phyloP scores from a whole-genome alignment of 2,329 filamentous ascomycete species.

The Pseudogymnoascus pannorum region DNA sequence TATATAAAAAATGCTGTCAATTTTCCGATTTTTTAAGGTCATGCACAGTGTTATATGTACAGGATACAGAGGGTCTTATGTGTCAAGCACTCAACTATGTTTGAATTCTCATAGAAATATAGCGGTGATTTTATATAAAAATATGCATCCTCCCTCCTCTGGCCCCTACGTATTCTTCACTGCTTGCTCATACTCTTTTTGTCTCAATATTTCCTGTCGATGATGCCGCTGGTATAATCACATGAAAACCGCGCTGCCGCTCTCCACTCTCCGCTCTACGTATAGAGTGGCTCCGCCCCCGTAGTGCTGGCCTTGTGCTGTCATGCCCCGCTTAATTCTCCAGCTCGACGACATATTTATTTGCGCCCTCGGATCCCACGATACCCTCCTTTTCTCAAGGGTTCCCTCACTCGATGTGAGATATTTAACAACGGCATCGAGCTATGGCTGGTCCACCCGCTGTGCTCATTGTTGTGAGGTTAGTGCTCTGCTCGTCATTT shows the following conservation, averaged over 20 bases:
- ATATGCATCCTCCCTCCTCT: background rate
- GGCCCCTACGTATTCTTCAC: background rate
- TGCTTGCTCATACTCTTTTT: background rate
- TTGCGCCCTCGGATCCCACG: background rate
- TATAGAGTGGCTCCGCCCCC: background rate
- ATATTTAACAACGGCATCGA: constrained; percentile 6
- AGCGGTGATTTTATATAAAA: background rate
- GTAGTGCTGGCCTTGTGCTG: background rate
- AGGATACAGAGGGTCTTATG: background rate
- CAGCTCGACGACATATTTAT: constrained; percentile 1
- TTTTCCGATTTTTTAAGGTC: background rate
- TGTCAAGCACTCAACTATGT: background rate
- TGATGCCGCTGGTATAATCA: background rate
- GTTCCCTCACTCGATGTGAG: constrained; percentile 1
- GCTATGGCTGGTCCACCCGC: constrained; percentile 42
- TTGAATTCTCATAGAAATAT: background rate
- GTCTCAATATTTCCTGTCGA: background rate
- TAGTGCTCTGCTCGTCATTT: constrained; percentile 18
- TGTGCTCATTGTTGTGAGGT: constrained; percentile 46
- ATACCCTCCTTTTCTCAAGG: background rate
- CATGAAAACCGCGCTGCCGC: background rate
- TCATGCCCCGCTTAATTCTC: constrained; percentile 1
- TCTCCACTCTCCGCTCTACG: background rate
- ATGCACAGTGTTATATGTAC: too few species aligned
- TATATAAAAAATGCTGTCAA: background rate